Percentiles rank a stretch among this genome's conserved stretches.
Conservation (phyloP, 176 grass and related monocot genomes). For the Aegilops speltoides region DNA sequence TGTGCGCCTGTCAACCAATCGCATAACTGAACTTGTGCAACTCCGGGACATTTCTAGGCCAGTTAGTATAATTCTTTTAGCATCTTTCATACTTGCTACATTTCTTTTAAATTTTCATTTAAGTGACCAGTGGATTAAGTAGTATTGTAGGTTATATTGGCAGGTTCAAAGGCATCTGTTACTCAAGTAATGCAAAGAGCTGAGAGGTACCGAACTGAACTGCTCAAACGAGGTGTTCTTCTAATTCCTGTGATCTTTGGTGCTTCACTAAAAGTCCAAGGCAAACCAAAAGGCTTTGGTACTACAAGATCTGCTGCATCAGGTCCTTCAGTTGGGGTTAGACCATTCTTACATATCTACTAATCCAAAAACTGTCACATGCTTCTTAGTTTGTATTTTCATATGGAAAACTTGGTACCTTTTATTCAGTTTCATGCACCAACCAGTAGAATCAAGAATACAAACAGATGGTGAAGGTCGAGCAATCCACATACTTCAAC, state of each 20-base stretch:
- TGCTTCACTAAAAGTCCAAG: slow-evolving; percentile 55
- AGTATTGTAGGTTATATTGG: slow-evolving; percentile 88
- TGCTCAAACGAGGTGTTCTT: slow-evolving; percentile 83
- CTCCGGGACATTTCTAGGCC: slow-evolving; percentile 82
- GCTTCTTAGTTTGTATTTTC: slow-evolving; percentile 10
- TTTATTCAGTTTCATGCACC: neutral
- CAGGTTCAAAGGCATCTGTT: slow-evolving; percentile 78
- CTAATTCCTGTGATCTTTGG: slow-evolving; percentile 90
- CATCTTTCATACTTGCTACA: neutral
- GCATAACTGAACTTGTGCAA: slow-evolving; percentile 85
- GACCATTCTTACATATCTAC: slow-evolving; percentile 22
- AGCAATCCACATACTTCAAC: neutral
- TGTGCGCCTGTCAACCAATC: slow-evolving; percentile 78
- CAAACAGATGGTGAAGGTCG: neutral
- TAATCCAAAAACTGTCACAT: slow-evolving; percentile 26
- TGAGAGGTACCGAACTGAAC: slow-evolving; percentile 83
- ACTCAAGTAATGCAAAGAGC: slow-evolving; percentile 72
- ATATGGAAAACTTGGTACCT: neutral
- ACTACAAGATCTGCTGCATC: slow-evolving; percentile 45
- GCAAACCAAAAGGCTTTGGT: slow-evolving; percentile 62
- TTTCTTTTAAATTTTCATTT: slow-evolving; percentile 11
- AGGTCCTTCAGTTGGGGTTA: slow-evolving; percentile 72
- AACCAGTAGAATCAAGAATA: neutral
- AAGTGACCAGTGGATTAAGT: slow-evolving; percentile 43
- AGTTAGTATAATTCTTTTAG: slow-evolving; percentile 70